These are phyloP conservation scores for Purshia tridentata DNA, from an alignment of 306 rosid genomes.

Conservation along the genomic window DNA sequence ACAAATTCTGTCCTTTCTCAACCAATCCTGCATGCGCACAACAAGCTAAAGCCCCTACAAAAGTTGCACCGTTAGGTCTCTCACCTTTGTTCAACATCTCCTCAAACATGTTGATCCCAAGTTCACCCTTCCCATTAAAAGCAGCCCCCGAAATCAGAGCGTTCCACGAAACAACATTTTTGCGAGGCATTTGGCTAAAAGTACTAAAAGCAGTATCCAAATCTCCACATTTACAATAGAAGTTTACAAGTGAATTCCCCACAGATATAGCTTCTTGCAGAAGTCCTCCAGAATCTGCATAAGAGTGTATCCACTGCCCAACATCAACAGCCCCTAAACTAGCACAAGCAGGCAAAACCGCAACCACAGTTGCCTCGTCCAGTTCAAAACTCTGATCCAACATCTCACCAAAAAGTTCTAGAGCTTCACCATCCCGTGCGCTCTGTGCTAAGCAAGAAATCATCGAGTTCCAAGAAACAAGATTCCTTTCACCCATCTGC, in stretches of 20 bases:
- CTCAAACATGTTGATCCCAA: constrained; percentile 59
- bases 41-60: constrained; percentile 62
- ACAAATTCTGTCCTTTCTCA: constrained; percentile 56
- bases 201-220: constrained; percentile 42
- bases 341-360: constrained; percentile 68
- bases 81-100: constrained; percentile 50
- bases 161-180: constrained; percentile 76
- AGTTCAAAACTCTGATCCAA: constrained; percentile 50
- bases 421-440: constrained; percentile 48
- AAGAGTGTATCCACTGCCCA: constrained; percentile 63
- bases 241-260: constrained; percentile 71
- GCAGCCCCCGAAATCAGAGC: constrained; percentile 72
- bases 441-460: constrained; percentile 53
- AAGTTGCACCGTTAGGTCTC: constrained; percentile 61
- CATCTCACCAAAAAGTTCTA: constrained; percentile 62
- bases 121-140: constrained; percentile 69
- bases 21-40: constrained; percentile 79
- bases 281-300: constrained; percentile 38
- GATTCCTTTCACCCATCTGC: constrained; percentile 54
- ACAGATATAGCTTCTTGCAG: constrained; percentile 35
- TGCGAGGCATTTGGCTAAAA: constrained; percentile 49
- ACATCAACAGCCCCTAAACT: constrained; percentile 59
- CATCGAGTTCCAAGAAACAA: constrained; percentile 78
- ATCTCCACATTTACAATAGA: constrained; percentile 72
- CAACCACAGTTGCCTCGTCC: constrained; percentile 70